A percentile compares a stretch with the other conserved stretches of the same genome.
Conservation (phyloP, 2,329 filamentous ascomycete genomes). For the Blastomyces gilchristii region DNA sequence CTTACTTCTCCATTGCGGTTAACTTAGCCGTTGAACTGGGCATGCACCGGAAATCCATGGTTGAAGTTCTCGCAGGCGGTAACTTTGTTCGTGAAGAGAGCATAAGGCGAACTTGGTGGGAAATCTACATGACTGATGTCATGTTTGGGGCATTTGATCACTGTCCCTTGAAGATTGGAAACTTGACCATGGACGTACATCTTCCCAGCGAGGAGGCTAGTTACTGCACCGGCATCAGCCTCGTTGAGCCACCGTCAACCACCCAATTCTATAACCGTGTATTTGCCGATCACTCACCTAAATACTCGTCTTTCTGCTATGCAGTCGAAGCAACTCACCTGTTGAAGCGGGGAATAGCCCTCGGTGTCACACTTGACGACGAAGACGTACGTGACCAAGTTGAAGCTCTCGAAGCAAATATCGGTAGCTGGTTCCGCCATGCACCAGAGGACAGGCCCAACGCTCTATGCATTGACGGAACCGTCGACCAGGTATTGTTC, state of each 20-base stretch:
- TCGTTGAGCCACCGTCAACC: conserved; percentile 50
- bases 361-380: conserved; percentile 29
- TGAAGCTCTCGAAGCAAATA: conserved; percentile 47
- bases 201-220: conserved; percentile 78
- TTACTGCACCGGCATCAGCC: conserved; percentile 44
- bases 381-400: conserved; percentile 43
- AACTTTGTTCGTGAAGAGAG: conserved; percentile 67
- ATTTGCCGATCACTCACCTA: conserved; percentile 56
- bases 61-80: conserved; percentile 51
- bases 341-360: conserved; percentile 59
- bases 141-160: conserved; percentile 64
- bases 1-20: conserved; percentile 58
- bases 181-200: conserved; percentile 60
- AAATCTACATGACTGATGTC: conserved; percentile 66
- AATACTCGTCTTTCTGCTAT: conserved; percentile 77
- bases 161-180: conserved; percentile 48
- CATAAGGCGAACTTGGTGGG: conserved; percentile 88
- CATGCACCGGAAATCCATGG: conserved; percentile 60
- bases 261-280: conserved; percentile 66
- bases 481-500: conserved; percentile 82
- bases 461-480: conserved; percentile 57
- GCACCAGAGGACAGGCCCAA: conserved; percentile 63
- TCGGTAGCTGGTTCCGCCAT: conserved; percentile 69
- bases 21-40: conserved; percentile 64
- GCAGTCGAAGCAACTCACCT: conserved; percentile 72